Conservation (phyloP, 495 filamentous ascomycete species). For the Aspergillus asperescens region DNA sequence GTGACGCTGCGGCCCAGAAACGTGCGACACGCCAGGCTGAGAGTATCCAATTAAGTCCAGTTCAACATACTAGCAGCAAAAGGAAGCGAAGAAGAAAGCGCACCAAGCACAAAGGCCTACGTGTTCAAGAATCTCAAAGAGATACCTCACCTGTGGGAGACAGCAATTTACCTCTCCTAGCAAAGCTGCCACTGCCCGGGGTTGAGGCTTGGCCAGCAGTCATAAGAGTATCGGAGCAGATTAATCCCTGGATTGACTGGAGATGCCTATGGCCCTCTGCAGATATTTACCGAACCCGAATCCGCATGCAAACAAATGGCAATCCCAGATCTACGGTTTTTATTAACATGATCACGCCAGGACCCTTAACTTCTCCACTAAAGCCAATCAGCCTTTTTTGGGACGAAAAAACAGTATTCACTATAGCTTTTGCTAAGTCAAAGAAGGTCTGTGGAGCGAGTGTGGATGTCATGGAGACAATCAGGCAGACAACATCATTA, state of each 20-base stretch:
- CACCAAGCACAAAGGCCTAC: background rate
- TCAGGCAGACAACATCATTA: conserved; percentile 42
- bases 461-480: conserved; percentile 13
- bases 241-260: conserved; percentile 60
- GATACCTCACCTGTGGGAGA: background rate
- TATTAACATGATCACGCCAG: conserved; percentile 45
- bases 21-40: no score
- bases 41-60: background rate
- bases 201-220: conserved; percentile 22
- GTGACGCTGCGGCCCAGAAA: no score
- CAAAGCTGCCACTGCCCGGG: background rate
- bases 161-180: background rate
- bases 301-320: conserved; percentile 25
- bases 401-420: conserved; percentile 38
- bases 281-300: conserved; percentile 26
- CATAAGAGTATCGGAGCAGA: conserved; percentile 47
- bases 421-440: conserved; percentile 26
- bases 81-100: background rate
- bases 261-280: conserved; percentile 47
- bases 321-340: conserved; percentile 16
- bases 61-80: background rate
- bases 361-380: conserved; percentile 31
- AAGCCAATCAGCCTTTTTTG: conserved; percentile 45
- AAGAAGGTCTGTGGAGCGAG: conserved; percentile 14
- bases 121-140: background rate